phyloP scores from a whole-genome alignment of 768 basidiomycete species.

The Sporobolomyces pararoseus region DNA sequence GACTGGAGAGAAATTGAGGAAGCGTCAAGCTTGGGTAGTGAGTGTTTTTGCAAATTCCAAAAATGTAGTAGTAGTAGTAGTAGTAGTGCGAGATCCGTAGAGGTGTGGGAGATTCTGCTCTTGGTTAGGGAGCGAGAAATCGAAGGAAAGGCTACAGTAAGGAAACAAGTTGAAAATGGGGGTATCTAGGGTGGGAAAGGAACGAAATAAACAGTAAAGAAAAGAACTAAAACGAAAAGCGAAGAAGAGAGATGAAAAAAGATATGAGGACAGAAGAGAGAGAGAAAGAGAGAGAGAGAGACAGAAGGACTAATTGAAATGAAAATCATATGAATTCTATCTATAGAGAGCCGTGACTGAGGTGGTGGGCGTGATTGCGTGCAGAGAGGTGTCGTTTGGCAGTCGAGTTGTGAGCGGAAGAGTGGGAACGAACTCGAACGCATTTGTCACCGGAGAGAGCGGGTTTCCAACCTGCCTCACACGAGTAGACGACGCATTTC shows the following conservation, averaged over 20 bases:
- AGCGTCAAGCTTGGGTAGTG: neutral
- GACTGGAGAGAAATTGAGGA: no score
- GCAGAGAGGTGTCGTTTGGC: slow-evolving; percentile 12
- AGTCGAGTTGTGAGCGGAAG: slow-evolving; percentile 15
- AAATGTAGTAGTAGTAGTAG: no score
- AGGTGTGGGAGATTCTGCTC: neutral
- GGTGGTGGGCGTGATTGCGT: slow-evolving; percentile 7
- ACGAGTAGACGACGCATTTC: slow-evolving; percentile 52
- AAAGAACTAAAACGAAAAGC: neutral
- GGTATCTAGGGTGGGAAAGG: neutral
- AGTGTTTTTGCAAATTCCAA: neutral
- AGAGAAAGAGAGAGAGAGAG: neutral
- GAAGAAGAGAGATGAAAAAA: neutral
- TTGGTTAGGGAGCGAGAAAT: neutral
- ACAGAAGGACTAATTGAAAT: no score
- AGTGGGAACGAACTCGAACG: slow-evolving; percentile 9
- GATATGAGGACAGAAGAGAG: neutral
- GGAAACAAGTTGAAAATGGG: neutral
- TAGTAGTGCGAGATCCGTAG: neutral
- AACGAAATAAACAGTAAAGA: neutral
- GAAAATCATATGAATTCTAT: no score
- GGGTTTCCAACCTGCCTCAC: slow-evolving; percentile 35
- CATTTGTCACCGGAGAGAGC: slow-evolving; percentile 17
- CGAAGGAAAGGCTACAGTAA: neutral
- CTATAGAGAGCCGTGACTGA: slow-evolving; percentile 24